Evolutionary conservation across 1,284 basidiomycete genomes (phyloP).

Genomic region (Melampsora occidentalis): DNA sequence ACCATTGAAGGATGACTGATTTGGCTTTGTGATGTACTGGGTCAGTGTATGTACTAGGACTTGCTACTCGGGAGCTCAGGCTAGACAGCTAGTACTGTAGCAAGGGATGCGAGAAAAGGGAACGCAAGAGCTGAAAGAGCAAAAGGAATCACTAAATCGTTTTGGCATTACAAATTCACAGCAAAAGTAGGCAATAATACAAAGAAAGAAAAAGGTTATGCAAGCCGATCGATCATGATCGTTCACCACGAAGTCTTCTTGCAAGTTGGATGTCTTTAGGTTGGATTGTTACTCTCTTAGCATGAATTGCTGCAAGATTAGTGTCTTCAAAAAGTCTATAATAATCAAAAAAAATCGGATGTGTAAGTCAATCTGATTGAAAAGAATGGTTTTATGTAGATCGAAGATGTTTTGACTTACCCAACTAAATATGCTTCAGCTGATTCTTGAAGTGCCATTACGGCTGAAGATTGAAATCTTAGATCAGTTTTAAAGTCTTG

Average conservation of each 20-base stretch:
- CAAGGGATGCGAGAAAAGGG: no score
- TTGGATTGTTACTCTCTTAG: constrained; percentile 60
- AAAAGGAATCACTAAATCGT: no score
- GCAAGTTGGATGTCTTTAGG: constrained; percentile 69
- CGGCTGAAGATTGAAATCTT: constrained; percentile 86
- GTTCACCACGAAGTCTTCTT: constrained; percentile 63
- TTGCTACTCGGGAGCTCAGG: no score
- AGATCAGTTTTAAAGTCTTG: constrained; percentile 61
- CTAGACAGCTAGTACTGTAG: no score
- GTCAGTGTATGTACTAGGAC: no score
- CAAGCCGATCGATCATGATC: constrained; percentile 25
- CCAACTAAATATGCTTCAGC: constrained; percentile 80
- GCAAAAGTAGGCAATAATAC: not conserved
- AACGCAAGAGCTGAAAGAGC: no score
- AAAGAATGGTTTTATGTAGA: no score
- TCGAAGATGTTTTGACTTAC: not conserved
- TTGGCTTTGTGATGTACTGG: no score
- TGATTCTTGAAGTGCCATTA: constrained; percentile 79
- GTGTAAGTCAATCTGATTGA: not conserved
- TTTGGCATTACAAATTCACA: no score
- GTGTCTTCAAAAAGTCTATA: constrained; percentile 54
- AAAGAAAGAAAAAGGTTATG: not conserved
- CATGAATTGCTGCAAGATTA: constrained; percentile 50
- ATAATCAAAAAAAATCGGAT: not conserved
- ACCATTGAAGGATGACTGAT: no score